These are phyloP conservation scores for Neocucurbitaria cava DNA, from an alignment of 2,329 filamentous ascomycete genomes.

Conservation along the genomic window DNA sequence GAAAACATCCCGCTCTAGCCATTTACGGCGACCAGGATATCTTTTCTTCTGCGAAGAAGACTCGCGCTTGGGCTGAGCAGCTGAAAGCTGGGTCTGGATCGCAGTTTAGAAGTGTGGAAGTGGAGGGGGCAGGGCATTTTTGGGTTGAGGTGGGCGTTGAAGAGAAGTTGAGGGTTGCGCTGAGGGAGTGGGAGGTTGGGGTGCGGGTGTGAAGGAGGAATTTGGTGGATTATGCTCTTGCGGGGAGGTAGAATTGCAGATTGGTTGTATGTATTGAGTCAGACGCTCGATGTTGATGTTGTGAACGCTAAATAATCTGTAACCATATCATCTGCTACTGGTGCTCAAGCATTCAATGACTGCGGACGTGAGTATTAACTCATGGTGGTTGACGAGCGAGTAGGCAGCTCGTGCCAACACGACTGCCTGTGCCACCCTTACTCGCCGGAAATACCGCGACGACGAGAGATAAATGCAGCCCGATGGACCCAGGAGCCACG, in stretches of 20 bases:
- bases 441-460: slow-evolving; percentile 18
- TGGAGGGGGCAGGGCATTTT: slow-evolving; percentile 60
- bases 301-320: no score
- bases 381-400: slow-evolving; percentile 6
- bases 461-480: neutral
- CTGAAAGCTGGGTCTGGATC: slow-evolving; percentile 50
- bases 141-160: slow-evolving; percentile 54
- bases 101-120: slow-evolving; percentile 52
- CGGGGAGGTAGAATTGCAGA: no score
- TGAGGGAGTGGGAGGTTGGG: slow-evolving; percentile 52
- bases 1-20: slow-evolving; percentile 61
- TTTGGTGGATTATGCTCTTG: no score
- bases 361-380: neutral
- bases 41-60: slow-evolving; percentile 71
- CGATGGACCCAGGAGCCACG: neutral
- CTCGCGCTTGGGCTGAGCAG: slow-evolving; percentile 69
- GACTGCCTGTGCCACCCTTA: slow-evolving; percentile 27
- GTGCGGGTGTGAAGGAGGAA: slow-evolving; percentile 25
- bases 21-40: slow-evolving; percentile 78
- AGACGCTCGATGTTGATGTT: neutral
- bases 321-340: neutral
- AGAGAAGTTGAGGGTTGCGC: slow-evolving; percentile 45
- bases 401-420: slow-evolving; percentile 10
- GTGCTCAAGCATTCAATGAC: neutral
- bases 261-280: neutral